Conservation (phyloP, 306 rosid species). For the Bauhinia variegata region DNA sequence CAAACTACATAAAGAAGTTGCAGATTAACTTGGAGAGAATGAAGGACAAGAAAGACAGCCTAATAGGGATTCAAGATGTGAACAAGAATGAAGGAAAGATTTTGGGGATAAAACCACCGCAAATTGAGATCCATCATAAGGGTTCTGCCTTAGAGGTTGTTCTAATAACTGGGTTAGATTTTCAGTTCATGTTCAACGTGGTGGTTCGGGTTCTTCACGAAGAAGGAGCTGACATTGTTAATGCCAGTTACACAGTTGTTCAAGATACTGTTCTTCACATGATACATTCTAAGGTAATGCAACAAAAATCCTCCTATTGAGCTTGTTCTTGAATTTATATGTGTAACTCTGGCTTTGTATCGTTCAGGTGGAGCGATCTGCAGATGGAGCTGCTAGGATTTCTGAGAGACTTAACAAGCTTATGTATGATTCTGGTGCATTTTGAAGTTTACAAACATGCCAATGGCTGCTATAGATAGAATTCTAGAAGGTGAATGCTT, state of each 20-base stretch:
- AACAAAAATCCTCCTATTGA: too few relatives aligned
- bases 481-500: neutral
- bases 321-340: neutral
- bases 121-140: slow-evolving; percentile 58
- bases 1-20: slow-evolving; percentile 62
- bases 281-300: slow-evolving; percentile 57
- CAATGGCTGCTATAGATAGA: too few relatives aligned
- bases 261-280: slow-evolving; percentile 55
- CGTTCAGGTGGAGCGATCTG: slow-evolving; percentile 50
- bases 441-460: slow-evolving; percentile 9
- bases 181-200: slow-evolving; percentile 53
- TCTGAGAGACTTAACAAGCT: slow-evolving; percentile 53
- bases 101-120: slow-evolving; percentile 37
- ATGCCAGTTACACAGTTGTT: slow-evolving; percentile 55
- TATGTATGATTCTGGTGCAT: slow-evolving; percentile 29
- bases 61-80: slow-evolving; percentile 37
- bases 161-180: slow-evolving; percentile 61
- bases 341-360: slow-evolving; percentile 10
- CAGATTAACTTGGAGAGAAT: slow-evolving; percentile 62
- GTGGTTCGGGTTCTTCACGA: slow-evolving; percentile 59
- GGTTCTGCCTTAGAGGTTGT: slow-evolving; percentile 56
- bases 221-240: slow-evolving; percentile 66
- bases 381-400: slow-evolving; percentile 47
- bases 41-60: slow-evolving; percentile 60
- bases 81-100: neutral